Evolutionary conservation across 805 yeast genomes (phyloP).

Genomic region (Saccharomycopsis lassenensis): DNA sequence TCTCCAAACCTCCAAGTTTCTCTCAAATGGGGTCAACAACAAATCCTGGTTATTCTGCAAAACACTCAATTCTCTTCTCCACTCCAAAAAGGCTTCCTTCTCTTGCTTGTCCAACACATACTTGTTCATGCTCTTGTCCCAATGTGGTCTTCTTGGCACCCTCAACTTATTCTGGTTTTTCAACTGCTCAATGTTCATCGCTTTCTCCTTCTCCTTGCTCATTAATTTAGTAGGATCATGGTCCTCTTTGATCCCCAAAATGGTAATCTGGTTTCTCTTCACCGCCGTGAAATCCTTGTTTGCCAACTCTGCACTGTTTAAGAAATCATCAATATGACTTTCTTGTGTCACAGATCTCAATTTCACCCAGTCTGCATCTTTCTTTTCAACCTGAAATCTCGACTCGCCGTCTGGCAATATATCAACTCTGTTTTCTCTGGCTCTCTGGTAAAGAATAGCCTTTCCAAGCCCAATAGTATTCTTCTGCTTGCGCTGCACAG

Average conservation of each 20-base stretch:
- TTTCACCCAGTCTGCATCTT: conserved; percentile 82
- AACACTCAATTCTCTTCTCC: conserved; percentile 86
- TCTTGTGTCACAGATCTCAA: conserved; percentile 92
- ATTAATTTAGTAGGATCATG: conserved; percentile 47
- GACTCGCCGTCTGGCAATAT: conserved; percentile 77
- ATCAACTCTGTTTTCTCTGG: conserved; percentile 56
- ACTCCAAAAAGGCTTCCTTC: conserved; percentile 79
- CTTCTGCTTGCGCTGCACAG: conserved; percentile 72
- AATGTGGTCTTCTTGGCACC: conserved; percentile 87
- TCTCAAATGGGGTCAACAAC: conserved; percentile 88
- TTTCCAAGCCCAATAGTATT: conserved; percentile 81
- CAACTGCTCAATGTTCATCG: conserved; percentile 49
- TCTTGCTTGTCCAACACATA: conserved; percentile 76
- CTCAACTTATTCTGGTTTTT: conserved; percentile 61
- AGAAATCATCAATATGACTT: conserved; percentile 84
- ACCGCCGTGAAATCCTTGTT: conserved; percentile 96
- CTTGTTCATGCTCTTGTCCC: conserved; percentile 66
- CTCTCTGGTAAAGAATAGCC: conserved; percentile 64
- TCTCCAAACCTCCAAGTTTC: conserved; percentile 96
- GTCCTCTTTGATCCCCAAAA: conserved; percentile 52
- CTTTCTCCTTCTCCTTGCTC: conserved; percentile 53
- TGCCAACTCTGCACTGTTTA: conserved; percentile 90
- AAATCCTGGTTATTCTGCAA: conserved; percentile 74
- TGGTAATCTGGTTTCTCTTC: conserved; percentile 67
- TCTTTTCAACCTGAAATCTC: conserved; percentile 73